Conservation (phyloP, 2,329 filamentous ascomycete genomes). For the Cordyceps cateniannulata region DNA sequence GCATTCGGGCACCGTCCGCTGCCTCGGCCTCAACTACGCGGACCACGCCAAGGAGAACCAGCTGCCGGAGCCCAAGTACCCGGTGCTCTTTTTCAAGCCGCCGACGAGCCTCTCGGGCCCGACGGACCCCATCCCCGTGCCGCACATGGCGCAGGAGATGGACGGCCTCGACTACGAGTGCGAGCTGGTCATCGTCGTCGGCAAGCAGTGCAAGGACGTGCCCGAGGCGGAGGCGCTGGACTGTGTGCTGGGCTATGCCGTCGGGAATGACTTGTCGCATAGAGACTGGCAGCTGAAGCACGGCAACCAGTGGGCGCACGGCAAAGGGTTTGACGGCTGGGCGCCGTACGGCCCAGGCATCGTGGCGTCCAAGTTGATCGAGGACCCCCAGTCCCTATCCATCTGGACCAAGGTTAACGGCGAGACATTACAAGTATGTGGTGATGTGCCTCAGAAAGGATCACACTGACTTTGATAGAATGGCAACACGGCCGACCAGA, state of each 20-base stretch:
- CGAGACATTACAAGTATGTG: conserved; percentile 42
- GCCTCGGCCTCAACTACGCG: conserved; percentile 65
- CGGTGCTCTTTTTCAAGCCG: conserved; percentile 63
- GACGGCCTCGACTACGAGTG: conserved; percentile 73
- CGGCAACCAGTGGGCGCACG: conserved; percentile 64
- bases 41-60: conserved; percentile 65
- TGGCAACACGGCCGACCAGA: conserved; percentile 53
- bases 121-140: conserved; percentile 59
- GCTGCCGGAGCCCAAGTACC: conserved; percentile 63
- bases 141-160: conserved; percentile 56
- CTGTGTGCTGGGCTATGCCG: conserved; percentile 67
- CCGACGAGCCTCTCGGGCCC: conserved; percentile 59
- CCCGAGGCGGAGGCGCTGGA: conserved; percentile 59
- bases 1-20: conserved; percentile 61
- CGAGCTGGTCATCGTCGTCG: conserved; percentile 69
- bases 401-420: conserved; percentile 57
- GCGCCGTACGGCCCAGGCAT: conserved; percentile 68
- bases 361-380: conserved; percentile 48
- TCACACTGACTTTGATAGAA: conserved; percentile 28
- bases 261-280: conserved; percentile 76
- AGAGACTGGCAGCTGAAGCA: conserved; percentile 68
- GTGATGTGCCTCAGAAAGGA: background rate
- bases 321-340: conserved; percentile 72
- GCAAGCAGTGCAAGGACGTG: conserved; percentile 59
- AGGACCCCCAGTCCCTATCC: conserved; percentile 48